phyloP scores from a whole-genome alignment of 73 alveolate species.

The Effrenium voratum region DNA sequence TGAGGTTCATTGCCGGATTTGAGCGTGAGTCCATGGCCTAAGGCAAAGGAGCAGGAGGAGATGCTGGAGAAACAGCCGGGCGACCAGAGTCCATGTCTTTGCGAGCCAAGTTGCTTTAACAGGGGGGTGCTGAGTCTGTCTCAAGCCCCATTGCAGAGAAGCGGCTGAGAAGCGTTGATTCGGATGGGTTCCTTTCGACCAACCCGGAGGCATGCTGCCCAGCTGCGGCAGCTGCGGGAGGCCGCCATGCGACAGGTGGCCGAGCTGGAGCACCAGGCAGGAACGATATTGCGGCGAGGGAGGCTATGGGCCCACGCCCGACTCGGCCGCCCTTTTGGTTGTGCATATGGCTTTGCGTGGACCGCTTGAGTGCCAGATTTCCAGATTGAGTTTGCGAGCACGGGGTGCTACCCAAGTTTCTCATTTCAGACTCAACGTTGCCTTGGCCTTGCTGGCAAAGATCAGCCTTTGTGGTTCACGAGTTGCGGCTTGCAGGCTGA shows the following conservation, averaged over 20 bases:
- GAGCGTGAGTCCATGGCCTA: background rate
- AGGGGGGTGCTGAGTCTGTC: background rate
- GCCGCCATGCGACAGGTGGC: background rate
- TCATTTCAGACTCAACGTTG: too few species aligned
- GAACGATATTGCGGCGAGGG: too few species aligned
- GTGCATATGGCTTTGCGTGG: too few species aligned
- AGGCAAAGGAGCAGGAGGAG: conserved; percentile 30
- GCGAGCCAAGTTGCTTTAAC: background rate
- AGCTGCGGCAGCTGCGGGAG: background rate
- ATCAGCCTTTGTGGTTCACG: too few species aligned
- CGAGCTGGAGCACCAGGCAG: conserved; percentile 20
- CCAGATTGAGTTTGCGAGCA: too few species aligned
- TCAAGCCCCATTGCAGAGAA: background rate
- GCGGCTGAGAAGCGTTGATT: background rate
- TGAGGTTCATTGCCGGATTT: background rate
- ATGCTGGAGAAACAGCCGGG: background rate
- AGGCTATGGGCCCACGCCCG: too few species aligned
- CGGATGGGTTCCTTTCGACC: background rate
- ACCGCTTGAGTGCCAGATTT: too few species aligned
- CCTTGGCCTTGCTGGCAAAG: too few species aligned
- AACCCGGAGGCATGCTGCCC: background rate
- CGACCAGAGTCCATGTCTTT: background rate
- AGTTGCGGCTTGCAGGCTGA: too few species aligned
- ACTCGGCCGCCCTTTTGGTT: too few species aligned
- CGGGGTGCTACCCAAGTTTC: too few species aligned